Evolutionary conservation across 2,329 filamentous ascomycete genomes (phyloP), one percentile per base, ranked within the genome.

Genomic region (Colletotrichum plurivorum): DNA sequence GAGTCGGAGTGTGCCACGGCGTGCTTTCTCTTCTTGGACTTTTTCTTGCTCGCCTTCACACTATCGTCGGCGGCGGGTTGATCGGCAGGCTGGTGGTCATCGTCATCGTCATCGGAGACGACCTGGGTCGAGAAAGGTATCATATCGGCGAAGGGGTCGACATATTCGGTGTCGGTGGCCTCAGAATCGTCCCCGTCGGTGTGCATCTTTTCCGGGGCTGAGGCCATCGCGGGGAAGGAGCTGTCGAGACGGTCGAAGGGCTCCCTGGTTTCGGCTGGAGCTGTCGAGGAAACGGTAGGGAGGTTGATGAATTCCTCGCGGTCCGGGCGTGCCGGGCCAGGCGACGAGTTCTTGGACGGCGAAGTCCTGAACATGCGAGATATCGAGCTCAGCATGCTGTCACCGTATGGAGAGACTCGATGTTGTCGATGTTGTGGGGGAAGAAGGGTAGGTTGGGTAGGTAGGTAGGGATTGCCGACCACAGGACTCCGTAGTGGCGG

Each of bases 341-440:
- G 67, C 2, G 63, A 69, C 49, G 67, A 69, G 45, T 67, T 59
- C 51, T 69, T 69, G 16, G 43, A 22, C 10, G 63, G 67, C 10
- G 67, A 55, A 5, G 49, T 16, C 20, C 62, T 43, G 13, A 58
- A 55, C 36, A 69, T 56, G 12, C 64, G 54, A n/a, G 45, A 53
- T 13, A 69, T 36, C 49, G 67, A 69, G 62, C 51, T 67, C 41
- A 69, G 67, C 67, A 69, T 69, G 51, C 22, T 25, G 22, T 25
- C 22, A 25, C 22, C 22, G 22, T 25, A 25, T 25, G 22, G 22
- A 25, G 22, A 25, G 22, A 5, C 22, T 25, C 22, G 22, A 25
- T 25, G 22, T 25, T 25, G 31, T 36, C 31, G 31, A 36, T 4
- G 31, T 36, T 36, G 31, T 36, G 31, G 31, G 31, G 31, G 31